Base-by-base conservation (phyloP, 768 basidiomycete genomes). In the Boletus pseudo-olivaceus region DNA sequence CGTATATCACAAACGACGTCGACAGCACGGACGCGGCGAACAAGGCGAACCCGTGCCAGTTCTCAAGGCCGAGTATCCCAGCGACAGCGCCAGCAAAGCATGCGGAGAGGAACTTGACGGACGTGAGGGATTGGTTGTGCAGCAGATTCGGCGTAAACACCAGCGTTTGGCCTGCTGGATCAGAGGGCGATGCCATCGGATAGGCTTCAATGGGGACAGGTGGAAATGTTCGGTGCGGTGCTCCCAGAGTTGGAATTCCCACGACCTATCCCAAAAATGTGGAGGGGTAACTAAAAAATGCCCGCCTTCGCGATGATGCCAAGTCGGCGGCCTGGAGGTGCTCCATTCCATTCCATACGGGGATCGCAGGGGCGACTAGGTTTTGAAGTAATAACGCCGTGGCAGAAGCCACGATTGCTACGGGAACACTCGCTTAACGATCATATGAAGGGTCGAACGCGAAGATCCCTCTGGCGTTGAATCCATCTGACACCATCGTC, bases 31-130 rank as follows among this genome's bases (percentile, higher is more conserved):
- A 80, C 23, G 75, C 62, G 50, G 85, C 65, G 74, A 97, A 94
- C 58, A 95, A 72, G 32, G 81, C 77, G 69, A 96, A 95, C 20
- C 94, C 94, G 44, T 77, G 74, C 76, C 82, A 83, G 71, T 94
- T 95, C 64, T 90, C 83, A 23, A 96, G 81, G 20, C 94, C 94
- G 10, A 97, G 83, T 55, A 94, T 85, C 29, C 94, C 94, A 1
- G 93, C 90, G 2, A 85, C 84, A 0, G 92, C 88, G 38, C 94
- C 94, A 19, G 91, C 82, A 64, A 93, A 90, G 71, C 88, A 91
- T 9, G 91, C 76, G 9, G 90, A 82, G 37, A 93, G 68, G 72
- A 93, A 93, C 64, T 92, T 92, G 65, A 88, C 78, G 47, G 79
- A 85, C 54, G 75, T 75, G 19, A 88, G 70, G 10, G 79, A 74